Conservation (phyloP, 78 protist species). For the Speleostelium caveatum region DNA sequence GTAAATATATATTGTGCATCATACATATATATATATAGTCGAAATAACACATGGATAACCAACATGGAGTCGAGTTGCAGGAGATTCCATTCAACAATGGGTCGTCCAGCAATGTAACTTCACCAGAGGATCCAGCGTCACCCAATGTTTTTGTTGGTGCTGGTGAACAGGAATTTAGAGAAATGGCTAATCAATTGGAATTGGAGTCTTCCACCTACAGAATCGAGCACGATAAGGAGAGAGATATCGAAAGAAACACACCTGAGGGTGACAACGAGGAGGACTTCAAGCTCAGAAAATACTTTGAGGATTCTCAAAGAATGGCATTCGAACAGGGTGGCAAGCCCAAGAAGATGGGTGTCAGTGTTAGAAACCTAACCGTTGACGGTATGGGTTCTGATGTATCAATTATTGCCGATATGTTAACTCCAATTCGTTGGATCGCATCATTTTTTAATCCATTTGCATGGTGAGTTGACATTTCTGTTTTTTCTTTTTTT, state of each 20-base stretch:
- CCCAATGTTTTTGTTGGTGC: not conserved
- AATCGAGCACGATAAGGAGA: not conserved
- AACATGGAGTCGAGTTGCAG: too few species aligned
- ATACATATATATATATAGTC: too few species aligned
- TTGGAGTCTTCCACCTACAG: conserved; percentile 5
- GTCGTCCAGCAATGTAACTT: not conserved
- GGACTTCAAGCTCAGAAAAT: conserved; percentile 48
- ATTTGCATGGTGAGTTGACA: not conserved
- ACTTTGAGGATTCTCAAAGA: conserved; percentile 49
- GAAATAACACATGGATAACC: too few species aligned
- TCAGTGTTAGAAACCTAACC: conserved; percentile 24
- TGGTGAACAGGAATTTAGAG: not conserved
- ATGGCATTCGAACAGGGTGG: conserved; percentile 49
- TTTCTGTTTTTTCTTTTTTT: not conserved
- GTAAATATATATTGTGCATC: too few species aligned
- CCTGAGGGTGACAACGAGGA: conserved; percentile 24
- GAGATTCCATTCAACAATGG: too few species aligned
- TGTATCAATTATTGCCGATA: conserved; percentile 30
- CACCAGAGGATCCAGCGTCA: not conserved
- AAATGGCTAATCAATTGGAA: conserved; percentile 15
- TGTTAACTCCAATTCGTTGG: conserved; percentile 22
- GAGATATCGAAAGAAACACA: conserved; percentile 24
- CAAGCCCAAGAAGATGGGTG: conserved; percentile 39
- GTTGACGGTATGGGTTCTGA: conserved; percentile 50
- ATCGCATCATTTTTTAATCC: conserved; percentile 12